phyloP scores from a whole-genome alignment of 345 rosid species.

The Melastoma malabathricum region DNA sequence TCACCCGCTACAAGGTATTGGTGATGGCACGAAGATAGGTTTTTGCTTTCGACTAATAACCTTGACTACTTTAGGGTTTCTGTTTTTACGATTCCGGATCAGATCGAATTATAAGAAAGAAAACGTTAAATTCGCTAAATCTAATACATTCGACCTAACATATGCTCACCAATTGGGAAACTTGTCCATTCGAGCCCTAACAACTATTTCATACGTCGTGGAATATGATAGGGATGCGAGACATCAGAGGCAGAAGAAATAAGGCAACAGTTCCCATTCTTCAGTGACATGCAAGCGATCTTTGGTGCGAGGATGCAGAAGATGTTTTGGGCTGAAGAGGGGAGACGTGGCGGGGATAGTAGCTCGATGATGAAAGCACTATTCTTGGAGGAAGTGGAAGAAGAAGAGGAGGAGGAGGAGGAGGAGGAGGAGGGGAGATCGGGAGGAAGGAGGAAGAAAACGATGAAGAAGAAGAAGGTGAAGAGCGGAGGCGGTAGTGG shows the following conservation, averaged over 20 bases:
- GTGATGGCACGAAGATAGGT: no score
- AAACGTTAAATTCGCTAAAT: no score
- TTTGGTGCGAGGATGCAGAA: constrained; percentile 54
- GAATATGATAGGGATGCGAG: constrained; percentile 54
- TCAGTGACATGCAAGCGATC: constrained; percentile 60
- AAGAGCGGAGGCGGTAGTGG: constrained; percentile 14
- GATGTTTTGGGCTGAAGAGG: constrained; percentile 64
- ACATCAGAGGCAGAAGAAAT: constrained; percentile 56
- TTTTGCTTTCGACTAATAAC: no score
- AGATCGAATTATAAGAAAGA: no score
- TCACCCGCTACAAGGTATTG: constrained; percentile 85
- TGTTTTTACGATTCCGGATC: no score
- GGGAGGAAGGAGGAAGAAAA: constrained; percentile 10
- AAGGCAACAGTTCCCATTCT: constrained; percentile 81
- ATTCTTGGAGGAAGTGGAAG: constrained; percentile 29
- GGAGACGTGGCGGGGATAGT: constrained; percentile 21
- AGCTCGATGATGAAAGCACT: constrained; percentile 15
- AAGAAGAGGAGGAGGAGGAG: constrained; percentile 64
- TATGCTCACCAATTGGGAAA: no score
- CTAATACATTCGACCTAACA: no score
- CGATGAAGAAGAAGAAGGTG: constrained; percentile 29
- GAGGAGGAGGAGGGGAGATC: constrained; percentile 35
- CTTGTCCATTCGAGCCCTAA: no score
- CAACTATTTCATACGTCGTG: no score
- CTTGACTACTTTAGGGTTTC: no score